Evolutionary conservation across 2,329 filamentous ascomycete species (phyloP), one percentile per base, ranked within the genome.

Genomic region (Aquanectria penicillioides): DNA sequence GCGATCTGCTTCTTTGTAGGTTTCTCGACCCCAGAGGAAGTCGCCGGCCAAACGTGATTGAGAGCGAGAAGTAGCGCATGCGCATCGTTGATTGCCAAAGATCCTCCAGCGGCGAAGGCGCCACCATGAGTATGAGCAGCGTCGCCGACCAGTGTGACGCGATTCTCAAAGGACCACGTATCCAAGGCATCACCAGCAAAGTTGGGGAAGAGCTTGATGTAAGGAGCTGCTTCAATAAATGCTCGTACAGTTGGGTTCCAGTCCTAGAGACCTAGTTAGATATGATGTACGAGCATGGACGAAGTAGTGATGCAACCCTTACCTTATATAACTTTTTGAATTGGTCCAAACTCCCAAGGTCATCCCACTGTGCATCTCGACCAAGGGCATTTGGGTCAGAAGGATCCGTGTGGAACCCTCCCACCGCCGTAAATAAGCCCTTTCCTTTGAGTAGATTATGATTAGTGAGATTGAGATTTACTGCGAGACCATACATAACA

Each of bases 361-460:
- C 69, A 57, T 80, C 72, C 80, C 80, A 82, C 1, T 63, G 62
- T 5, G 75, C 64, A 5, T 70, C 73, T 20, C 65, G 59, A 25
- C 71, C 72, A 2, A 59, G 63, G 0, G 71, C 68, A 15, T 75
- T 71, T 0, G 74, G 50, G 1, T 74, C 72, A 4, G 70, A 57
- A 0, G 74, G 74, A 38, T 78, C 73, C 2, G 71, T 69, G 38
- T 81, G 77, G 33, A 74, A 73, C 5, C 76, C 77, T 1, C 74
- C 78, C 2, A 81, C 80, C 6, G 79, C 73, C 2, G 79, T 80
- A 57, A 78, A 82, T 4, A 80, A 71, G 12, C 68, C 73, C 18
- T 65, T 67, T 22, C 52, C 57, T 63, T 15, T 17, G 7, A 18
- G 22, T 29, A 25, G 28, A 40, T 22, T 3, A 26, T 7, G 12